Evolutionary conservation across 495 filamentous ascomycete genomes (phyloP).

Genomic region (Collariella sp.): DNA sequence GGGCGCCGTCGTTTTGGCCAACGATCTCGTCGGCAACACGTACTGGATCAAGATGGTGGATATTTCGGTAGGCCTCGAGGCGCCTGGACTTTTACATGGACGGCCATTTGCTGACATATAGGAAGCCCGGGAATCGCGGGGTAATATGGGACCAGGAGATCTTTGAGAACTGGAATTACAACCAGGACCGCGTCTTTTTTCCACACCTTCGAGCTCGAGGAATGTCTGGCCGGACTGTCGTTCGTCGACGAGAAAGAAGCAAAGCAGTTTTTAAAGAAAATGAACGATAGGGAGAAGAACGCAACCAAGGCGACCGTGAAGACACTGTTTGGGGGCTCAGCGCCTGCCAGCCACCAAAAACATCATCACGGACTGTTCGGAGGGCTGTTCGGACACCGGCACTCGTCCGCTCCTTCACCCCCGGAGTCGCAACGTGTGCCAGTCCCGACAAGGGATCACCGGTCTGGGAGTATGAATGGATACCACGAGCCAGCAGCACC

Average conservation of each 20-base stretch:
- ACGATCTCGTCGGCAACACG: slow-evolving; percentile 89
- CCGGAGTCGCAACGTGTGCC: slow-evolving; percentile 44
- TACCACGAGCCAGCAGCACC: slow-evolving; percentile 14
- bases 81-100: neutral
- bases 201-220: slow-evolving; percentile 90
- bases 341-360: slow-evolving; percentile 34
- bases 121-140: slow-evolving; percentile 66
- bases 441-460: slow-evolving; percentile 44
- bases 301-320: slow-evolving; percentile 74
- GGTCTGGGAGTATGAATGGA: slow-evolving; percentile 35
- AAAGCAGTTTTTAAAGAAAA: slow-evolving; percentile 86
- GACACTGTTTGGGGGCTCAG: slow-evolving; percentile 63
- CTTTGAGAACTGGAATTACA: slow-evolving; percentile 88
- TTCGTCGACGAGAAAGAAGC: slow-evolving; percentile 97
- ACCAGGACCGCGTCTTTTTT: slow-evolving; percentile 95
- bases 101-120: slow-evolving; percentile 13
- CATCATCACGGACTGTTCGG: slow-evolving; percentile 48
- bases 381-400: slow-evolving; percentile 63
- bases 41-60: slow-evolving; percentile 97
- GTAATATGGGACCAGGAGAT: slow-evolving; percentile 99
- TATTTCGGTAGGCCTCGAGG: slow-evolving; percentile 61
- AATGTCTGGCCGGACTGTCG: slow-evolving; percentile 79
- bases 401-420: slow-evolving; percentile 51
- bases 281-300: slow-evolving; percentile 88
- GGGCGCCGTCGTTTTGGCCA: slow-evolving; percentile 85